Conservation (phyloP, 352 stramenopile species). For the Phytopythium kandeliae region DNA sequence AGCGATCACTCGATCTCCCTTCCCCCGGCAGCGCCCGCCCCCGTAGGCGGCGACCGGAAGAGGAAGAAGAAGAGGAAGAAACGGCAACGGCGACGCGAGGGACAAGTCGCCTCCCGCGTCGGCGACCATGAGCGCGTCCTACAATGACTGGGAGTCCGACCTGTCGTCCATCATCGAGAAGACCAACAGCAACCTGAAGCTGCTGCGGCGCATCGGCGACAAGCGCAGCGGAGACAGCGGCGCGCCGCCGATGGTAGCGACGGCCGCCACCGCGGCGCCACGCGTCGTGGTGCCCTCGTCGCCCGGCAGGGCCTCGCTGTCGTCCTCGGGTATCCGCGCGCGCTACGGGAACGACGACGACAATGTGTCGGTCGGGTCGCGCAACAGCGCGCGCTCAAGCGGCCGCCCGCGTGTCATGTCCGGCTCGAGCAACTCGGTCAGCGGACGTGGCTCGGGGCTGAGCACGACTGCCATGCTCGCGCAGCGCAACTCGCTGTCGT, state of each 20-base stretch:
- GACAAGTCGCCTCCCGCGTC: background rate
- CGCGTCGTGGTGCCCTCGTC: constrained; percentile 14
- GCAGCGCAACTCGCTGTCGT: constrained; percentile 16
- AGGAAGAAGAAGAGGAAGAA: background rate
- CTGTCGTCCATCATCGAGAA: constrained; percentile 86
- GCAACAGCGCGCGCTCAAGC: constrained; percentile 13
- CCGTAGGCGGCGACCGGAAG: background rate
- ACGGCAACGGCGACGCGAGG: too few relatives aligned
- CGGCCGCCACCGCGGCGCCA: constrained; percentile 8
- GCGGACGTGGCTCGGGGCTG: background rate
- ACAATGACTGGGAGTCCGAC: constrained; percentile 78
- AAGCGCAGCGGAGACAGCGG: constrained; percentile 38
- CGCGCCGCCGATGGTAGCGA: constrained; percentile 20
- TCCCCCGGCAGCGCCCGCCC: background rate
- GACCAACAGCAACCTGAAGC: constrained; percentile 85
- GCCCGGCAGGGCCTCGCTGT: constrained; percentile 10
- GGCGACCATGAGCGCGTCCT: constrained; percentile 42
- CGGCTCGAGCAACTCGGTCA: constrained; percentile 10
- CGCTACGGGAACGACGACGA: constrained; percentile 18
- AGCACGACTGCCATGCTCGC: constrained; percentile 31
- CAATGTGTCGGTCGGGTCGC: constrained; percentile 15
- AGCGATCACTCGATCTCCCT: background rate
- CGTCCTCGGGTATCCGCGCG: constrained; percentile 14
- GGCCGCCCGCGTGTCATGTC: constrained; percentile 18
- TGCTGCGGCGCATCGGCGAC: constrained; percentile 74